Base-by-base conservation (phyloP, 768 basidiomycete genomes). In the Collybia mongolica region DNA sequence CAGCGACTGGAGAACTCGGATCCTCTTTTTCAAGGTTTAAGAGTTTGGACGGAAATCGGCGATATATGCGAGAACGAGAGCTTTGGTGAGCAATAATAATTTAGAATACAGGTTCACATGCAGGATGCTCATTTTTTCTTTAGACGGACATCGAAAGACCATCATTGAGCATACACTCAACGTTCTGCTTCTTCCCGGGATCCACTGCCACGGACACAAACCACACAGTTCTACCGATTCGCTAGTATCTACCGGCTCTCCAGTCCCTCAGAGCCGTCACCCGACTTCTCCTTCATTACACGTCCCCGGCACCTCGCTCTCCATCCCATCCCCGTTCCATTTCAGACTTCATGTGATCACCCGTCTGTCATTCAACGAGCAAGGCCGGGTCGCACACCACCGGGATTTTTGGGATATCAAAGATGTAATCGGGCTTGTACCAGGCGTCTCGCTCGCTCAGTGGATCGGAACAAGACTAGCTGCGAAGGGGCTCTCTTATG, bases 151-250 rank as follows among this genome's bases (percentile, higher is more conserved):
- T 60, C 78, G 80, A 49, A 84, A 81, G 66, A 79, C 80, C 37
- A 84, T 90, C 20, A 82, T 92, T 40, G 86, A 90, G 61, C 90
- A 91, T 63, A 90, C 86, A 1, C 75, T 92, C 49, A 83, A 93
- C 63, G 70, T 92, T 36, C 73, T 90, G 46, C 69, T 91, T 52
- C 76, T 92, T 44, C 90, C 91, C 1, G 85, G 83, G 51, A 72
- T 88, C 62, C 85, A 88, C 66, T 67, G 72, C 54, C 73, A 77
- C 58, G 70, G 71, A 23, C 68, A 67, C 53, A 56, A 61, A 23
- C 53, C 57, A 44, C 59, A 54, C 46, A 55, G 55, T 49, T 72
- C 72, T 43, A 65, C 71, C 41, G 68, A 74, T 42, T 74, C 73
- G 11, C 67, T 79, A 49, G 58, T 72, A 53, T 69, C 66, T 51